These are phyloP conservation scores for Trichoderma afroharzianum DNA, from an alignment of 2,329 filamentous ascomycete species.

Conservation along the genomic window DNA sequence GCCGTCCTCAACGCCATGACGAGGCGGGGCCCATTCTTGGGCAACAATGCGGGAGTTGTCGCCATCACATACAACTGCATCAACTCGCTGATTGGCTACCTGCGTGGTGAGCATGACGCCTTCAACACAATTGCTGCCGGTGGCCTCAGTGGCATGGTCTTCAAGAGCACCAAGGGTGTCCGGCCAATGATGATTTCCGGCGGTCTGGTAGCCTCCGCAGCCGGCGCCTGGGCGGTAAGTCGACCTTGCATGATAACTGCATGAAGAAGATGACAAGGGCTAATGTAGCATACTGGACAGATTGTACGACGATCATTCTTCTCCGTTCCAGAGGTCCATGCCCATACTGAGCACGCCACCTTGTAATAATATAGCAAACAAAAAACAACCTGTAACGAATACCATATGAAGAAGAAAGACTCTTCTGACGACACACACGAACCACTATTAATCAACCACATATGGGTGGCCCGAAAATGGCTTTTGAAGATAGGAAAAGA, in stretches of 20 bases:
- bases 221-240: conserved; percentile 87
- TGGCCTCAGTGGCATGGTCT: conserved; percentile 83
- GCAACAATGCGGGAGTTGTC: conserved; percentile 92
- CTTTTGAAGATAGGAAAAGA: not conserved
- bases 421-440: conserved; percentile 1
- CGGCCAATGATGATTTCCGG: conserved; percentile 94
- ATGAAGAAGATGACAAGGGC: conserved; percentile 15
- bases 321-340: conserved; percentile 33
- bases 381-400: conserved; percentile 13
- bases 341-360: conserved; percentile 18
- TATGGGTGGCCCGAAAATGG: conserved; percentile 1
- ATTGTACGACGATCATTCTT: conserved; percentile 42
- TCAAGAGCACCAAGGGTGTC: conserved; percentile 90
- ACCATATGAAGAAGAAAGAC: not conserved
- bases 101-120: conserved; percentile 82
- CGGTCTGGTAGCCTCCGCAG: conserved; percentile 80
- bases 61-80: conserved; percentile 95
- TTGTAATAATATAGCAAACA: conserved; percentile 10
- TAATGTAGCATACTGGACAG: conserved; percentile 24
- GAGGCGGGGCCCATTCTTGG: conserved; percentile 86
- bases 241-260: not conserved
- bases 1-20: conserved; percentile 93
- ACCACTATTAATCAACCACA: conserved; percentile 14
- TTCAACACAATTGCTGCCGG: conserved; percentile 86
- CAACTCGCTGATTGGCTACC: conserved; percentile 77